Conservation (phyloP, 768 basidiomycete genomes). For the Hypsizygus marmoreus region DNA sequence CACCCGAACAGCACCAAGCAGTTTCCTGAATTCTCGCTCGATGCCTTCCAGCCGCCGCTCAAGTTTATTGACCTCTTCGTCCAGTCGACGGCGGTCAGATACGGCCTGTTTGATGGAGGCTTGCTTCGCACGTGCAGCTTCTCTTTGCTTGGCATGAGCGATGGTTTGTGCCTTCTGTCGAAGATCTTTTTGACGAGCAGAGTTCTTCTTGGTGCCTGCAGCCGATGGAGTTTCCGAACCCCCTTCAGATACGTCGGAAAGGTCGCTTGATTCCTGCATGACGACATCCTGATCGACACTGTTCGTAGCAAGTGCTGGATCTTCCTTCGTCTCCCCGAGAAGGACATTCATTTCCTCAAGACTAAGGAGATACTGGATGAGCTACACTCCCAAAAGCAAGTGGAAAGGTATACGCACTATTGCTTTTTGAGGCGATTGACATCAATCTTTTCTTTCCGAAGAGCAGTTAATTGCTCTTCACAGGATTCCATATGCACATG, state of each 20-base stretch:
- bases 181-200: conserved; percentile 52
- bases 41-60: conserved; percentile 82
- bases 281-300: conserved; percentile 57
- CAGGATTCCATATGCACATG: conserved; percentile 89
- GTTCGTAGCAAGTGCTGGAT: conserved; percentile 39
- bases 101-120: conserved; percentile 79
- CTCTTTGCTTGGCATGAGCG: conserved; percentile 78
- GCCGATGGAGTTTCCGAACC: conserved; percentile 62
- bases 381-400: conserved; percentile 8
- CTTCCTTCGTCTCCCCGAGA: conserved; percentile 56
- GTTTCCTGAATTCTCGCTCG: conserved; percentile 92
- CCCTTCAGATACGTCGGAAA: conserved; percentile 73
- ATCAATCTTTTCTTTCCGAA: conserved; percentile 95
- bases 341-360: conserved; percentile 75
- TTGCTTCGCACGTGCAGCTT: conserved; percentile 75
- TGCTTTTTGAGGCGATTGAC: conserved; percentile 89
- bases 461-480: conserved; percentile 85
- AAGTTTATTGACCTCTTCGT: conserved; percentile 85
- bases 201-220: conserved; percentile 42
- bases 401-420: conserved; percentile 56
- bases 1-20: conserved; percentile 80
- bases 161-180: conserved; percentile 54
- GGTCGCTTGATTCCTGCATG: conserved; percentile 69
- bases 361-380: conserved; percentile 37
- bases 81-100: conserved; percentile 80